Evolutionary conservation across 139 green algal genomes (phyloP).

Genomic region (Microglena sp.): DNA sequence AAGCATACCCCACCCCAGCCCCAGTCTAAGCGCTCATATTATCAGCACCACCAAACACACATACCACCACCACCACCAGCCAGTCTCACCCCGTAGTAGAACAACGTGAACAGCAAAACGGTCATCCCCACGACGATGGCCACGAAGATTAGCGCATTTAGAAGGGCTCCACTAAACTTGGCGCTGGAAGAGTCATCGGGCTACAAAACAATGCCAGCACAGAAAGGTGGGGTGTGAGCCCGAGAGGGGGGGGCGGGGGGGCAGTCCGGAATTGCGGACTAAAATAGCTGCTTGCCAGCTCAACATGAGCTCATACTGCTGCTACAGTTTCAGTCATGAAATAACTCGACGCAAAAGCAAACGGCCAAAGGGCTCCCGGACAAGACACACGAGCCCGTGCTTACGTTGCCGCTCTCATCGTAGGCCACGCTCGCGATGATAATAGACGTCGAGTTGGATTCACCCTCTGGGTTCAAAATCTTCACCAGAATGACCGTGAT

Average conservation of each 20-base stretch:
- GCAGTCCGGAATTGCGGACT: background rate
- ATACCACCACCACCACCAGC: background rate
- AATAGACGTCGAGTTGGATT: constrained; percentile 27
- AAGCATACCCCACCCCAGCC: no score
- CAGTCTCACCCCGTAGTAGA: constrained; percentile 72
- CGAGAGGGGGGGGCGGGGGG: background rate
- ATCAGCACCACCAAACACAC: no score
- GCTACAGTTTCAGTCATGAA: no score
- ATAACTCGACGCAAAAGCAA: no score
- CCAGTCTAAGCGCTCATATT: no score
- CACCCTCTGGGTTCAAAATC: constrained; percentile 70
- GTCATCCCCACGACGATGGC: constrained; percentile 75
- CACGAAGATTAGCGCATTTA: constrained; percentile 91
- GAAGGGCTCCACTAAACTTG: constrained; percentile 75
- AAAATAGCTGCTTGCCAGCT: no score
- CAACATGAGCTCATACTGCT: no score
- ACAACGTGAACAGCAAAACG: constrained; percentile 79
- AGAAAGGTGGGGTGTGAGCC: background rate
- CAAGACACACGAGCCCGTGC: no score
- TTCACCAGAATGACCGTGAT: constrained; percentile 76
- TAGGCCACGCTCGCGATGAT: constrained; percentile 70
- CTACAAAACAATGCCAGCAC: constrained; percentile 37
- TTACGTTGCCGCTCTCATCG: constrained; percentile 49
- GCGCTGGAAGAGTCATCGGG: constrained; percentile 49
- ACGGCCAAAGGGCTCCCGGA: no score